phyloP scores from a whole-genome alignment of 257 asterid species.

The Agastache rugosa region DNA sequence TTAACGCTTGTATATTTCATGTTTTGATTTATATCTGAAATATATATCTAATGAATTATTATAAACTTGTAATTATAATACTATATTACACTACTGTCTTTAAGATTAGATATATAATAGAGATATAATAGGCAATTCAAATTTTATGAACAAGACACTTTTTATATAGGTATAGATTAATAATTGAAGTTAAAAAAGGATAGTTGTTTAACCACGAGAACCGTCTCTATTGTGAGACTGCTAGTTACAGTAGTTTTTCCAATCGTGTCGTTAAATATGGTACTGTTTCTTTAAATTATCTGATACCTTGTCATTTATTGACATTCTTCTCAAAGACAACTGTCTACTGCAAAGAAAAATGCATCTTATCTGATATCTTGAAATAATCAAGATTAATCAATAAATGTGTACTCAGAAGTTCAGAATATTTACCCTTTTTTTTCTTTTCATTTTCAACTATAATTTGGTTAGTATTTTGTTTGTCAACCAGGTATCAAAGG shows the following conservation, averaged over 20 bases:
- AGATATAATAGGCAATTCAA: too few relatives aligned
- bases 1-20: too few relatives aligned
- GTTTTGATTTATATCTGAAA: too few relatives aligned
- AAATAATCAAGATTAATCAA: neutral
- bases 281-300: neutral
- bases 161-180: too few relatives aligned
- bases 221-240: neutral
- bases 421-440: neutral
- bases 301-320: constrained; percentile 9
- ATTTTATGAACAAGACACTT: too few relatives aligned
- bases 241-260: neutral
- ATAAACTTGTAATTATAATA: too few relatives aligned
- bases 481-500: constrained; percentile 39
- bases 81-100: too few relatives aligned
- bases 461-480: neutral
- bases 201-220: too few relatives aligned
- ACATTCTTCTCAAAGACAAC: constrained; percentile 13
- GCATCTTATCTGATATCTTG: neutral
- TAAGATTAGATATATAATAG: too few relatives aligned
- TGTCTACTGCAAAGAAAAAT: neutral
- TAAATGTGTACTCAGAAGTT: neutral
- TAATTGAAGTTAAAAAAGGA: neutral
- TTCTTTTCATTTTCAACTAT: neutral
- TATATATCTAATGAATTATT: too few relatives aligned
- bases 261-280: neutral